These are phyloP conservation scores for Trichopus zeylanicus DNA, from an alignment of 116 monocot species.

Conservation along the genomic window DNA sequence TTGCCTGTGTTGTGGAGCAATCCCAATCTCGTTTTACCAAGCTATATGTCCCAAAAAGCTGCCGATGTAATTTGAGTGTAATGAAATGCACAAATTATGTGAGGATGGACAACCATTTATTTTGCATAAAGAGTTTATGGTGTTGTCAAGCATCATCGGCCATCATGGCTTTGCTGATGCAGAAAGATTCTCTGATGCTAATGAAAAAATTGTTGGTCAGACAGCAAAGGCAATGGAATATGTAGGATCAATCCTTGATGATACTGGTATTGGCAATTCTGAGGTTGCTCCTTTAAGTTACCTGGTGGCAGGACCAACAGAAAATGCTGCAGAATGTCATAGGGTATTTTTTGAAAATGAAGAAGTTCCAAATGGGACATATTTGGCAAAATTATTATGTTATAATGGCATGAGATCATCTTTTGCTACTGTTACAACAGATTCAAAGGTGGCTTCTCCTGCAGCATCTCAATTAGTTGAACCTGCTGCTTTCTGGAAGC, in stretches of 20 bases:
- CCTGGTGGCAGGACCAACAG: too few relatives aligned
- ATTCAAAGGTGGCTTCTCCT: conserved; percentile 2
- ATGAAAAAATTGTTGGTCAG: not conserved
- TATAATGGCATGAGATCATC: conserved; percentile 1
- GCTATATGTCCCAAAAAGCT: not conserved
- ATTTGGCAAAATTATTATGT: not conserved
- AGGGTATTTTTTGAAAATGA: not conserved
- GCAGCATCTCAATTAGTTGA: conserved; percentile 4
- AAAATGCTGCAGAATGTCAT: too few relatives aligned
- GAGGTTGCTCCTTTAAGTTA: too few relatives aligned
- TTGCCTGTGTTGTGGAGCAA: conserved; percentile 2
- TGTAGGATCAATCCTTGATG: not conserved
- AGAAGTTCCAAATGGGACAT: conserved; percentile 2
- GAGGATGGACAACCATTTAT: not conserved
- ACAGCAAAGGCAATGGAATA: not conserved
- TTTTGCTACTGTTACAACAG: not conserved
- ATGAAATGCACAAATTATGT: not conserved
- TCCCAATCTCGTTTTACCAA: not conserved
- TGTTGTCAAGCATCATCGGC: not conserved
- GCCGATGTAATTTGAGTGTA: not conserved
- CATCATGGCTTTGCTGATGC: not conserved
- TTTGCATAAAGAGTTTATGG: conserved; percentile 8
- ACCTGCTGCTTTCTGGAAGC: conserved; percentile 3
- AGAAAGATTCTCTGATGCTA: not conserved
- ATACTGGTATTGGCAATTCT: not conserved